Conservation (phyloP, 768 basidiomycete genomes). For the Pleurotus citrinopileatus region DNA sequence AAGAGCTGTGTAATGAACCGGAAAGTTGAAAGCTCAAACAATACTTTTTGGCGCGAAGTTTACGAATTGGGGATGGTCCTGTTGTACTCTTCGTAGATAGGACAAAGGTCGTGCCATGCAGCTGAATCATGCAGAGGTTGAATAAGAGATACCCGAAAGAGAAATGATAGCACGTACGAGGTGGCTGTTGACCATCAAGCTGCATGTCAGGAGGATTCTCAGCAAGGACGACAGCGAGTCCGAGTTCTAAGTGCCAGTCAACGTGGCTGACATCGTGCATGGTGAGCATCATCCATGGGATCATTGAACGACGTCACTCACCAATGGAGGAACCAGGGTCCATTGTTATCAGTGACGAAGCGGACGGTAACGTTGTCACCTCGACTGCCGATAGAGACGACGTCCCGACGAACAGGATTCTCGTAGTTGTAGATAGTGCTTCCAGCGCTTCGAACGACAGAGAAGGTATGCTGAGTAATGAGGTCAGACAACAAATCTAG, state of each 20-base stretch:
- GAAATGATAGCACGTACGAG: slow-evolving; percentile 19
- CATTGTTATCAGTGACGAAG: slow-evolving; percentile 37
- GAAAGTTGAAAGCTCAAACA: not conserved
- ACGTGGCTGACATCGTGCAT: slow-evolving; percentile 22
- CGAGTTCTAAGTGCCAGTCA: slow-evolving; percentile 36
- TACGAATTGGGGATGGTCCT: not conserved
- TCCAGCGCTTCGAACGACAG: slow-evolving; percentile 33
- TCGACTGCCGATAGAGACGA: slow-evolving; percentile 33
- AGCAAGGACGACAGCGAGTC: slow-evolving; percentile 36
- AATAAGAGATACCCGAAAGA: slow-evolving; percentile 14
- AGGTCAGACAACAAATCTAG: not conserved
- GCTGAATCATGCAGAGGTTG: not conserved
- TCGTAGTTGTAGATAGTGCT: slow-evolving; percentile 30
- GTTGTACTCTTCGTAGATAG: slow-evolving; percentile 19
- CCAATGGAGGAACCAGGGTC: slow-evolving; percentile 31
- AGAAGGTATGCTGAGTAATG: slow-evolving; percentile 28
- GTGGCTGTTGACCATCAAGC: slow-evolving; percentile 13
- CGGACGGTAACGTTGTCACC: slow-evolving; percentile 35
- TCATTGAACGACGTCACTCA: slow-evolving; percentile 7
- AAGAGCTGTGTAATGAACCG: not conserved
- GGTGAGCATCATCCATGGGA: not conserved
- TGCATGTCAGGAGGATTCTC: slow-evolving; percentile 25
- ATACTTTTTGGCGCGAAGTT: not conserved
- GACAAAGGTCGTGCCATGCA: slow-evolving; percentile 27
- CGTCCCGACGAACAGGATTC: slow-evolving; percentile 55